These are phyloP conservation scores for Tephrocybe sp. DNA, from an alignment of 768 basidiomycete species.

Conservation along the genomic window DNA sequence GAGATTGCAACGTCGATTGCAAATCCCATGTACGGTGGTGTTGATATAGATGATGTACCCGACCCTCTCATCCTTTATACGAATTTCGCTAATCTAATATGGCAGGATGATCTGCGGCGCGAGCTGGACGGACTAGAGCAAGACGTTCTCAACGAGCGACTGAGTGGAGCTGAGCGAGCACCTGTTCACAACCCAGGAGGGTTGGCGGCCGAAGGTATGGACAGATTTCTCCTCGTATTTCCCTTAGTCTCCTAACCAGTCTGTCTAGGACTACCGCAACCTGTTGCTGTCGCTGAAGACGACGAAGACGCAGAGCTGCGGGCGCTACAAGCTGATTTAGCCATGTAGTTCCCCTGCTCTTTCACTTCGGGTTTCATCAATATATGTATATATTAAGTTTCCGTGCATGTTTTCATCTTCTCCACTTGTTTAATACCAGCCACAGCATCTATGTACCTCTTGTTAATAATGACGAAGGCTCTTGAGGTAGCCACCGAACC, in stretches of 20 bases:
- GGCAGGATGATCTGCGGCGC: slow-evolving; percentile 71
- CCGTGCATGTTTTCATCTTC: slow-evolving; percentile 19
- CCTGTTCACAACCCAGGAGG: slow-evolving; percentile 82
- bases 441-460: slow-evolving; percentile 24
- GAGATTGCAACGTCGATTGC: slow-evolving; percentile 92
- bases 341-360: slow-evolving; percentile 55
- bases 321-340: slow-evolving; percentile 84
- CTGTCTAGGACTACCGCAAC: slow-evolving; percentile 28
- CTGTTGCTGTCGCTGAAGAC: slow-evolving; percentile 62
- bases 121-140: slow-evolving; percentile 90
- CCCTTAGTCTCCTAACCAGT: not conserved
- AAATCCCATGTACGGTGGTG: slow-evolving; percentile 56
- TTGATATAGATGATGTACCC: slow-evolving; percentile 79
- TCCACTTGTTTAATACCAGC: slow-evolving; percentile 21
- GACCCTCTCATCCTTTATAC: too few species aligned
- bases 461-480: slow-evolving; percentile 25
- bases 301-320: slow-evolving; percentile 91
- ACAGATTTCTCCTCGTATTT: not conserved
- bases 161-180: slow-evolving; percentile 85
- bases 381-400: slow-evolving; percentile 21
- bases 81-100: not conserved
- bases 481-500: slow-evolving; percentile 1
- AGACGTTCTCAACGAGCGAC: slow-evolving; percentile 80
- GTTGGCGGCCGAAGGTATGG: slow-evolving; percentile 51
- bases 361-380: slow-evolving; percentile 18